A percentile compares a stretch with the other conserved stretches of the same genome.
Evolutionary conservation across 1,284 basidiomycete genomes (phyloP).

Genomic region (Rhodotorula glutinis): DNA sequence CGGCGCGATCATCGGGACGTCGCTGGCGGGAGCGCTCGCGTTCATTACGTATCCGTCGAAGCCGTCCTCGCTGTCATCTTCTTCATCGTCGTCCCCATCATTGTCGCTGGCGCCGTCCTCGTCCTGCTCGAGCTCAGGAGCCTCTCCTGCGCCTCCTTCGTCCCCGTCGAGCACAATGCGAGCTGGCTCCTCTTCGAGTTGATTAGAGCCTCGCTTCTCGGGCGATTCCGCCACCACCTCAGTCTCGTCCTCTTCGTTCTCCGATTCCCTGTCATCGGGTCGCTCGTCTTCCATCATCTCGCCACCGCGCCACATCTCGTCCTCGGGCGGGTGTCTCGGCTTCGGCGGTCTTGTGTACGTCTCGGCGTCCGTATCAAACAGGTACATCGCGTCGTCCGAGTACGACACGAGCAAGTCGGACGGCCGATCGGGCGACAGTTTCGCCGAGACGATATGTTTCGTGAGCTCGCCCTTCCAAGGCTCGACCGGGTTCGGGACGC

Average conservation of each 20-base stretch:
- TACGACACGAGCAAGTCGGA: constrained; percentile 46
- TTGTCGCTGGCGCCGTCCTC: constrained; percentile 17
- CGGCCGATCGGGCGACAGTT: constrained; percentile 43
- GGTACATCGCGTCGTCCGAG: constrained; percentile 42
- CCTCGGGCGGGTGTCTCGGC: not conserved
- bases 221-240: not conserved
- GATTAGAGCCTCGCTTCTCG: constrained; percentile 9
- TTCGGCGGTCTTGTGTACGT: constrained; percentile 14
- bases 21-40: constrained; percentile 30
- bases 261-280: not conserved
- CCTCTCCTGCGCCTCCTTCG: not conserved
- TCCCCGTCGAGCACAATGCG: not conserved
- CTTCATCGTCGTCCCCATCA: constrained; percentile 25
- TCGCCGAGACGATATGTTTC: constrained; percentile 46
- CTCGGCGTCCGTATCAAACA: constrained; percentile 46
- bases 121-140: not conserved
- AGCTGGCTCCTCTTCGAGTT: not conserved
- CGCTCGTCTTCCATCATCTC: not conserved
- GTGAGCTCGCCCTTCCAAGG: constrained; percentile 13
- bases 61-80: constrained; percentile 2
- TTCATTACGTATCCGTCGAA: not conserved
- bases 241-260: not conserved
- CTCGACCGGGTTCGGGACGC: constrained; percentile 50
- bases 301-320: not conserved
- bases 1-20: constrained; percentile 66